Conservation (phyloP, 2,329 filamentous ascomycete species). For the Cladophialophora exuberans region DNA sequence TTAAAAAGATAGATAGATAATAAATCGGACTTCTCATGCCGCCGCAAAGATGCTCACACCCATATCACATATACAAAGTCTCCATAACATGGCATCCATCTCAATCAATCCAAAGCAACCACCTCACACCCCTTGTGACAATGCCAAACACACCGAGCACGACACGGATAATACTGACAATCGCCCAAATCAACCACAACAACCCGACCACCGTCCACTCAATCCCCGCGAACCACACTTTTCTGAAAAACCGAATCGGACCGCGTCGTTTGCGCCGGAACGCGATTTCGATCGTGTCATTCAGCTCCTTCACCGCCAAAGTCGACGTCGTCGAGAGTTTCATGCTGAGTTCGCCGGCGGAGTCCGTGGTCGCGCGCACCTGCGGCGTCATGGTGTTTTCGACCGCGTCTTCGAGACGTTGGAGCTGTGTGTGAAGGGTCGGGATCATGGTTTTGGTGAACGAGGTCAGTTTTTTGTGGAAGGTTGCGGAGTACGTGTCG, state of each 20-base stretch:
- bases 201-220: constrained; percentile 87
- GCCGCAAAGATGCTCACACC: no score
- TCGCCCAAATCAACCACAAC: constrained; percentile 93
- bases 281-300: constrained; percentile 71
- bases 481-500: constrained; percentile 48
- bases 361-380: constrained; percentile 71
- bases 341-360: constrained; percentile 76
- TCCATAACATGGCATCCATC: not conserved
- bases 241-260: constrained; percentile 69
- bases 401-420: constrained; percentile 49
- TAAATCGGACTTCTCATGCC: no score
- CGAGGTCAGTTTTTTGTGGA: constrained; percentile 46
- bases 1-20: no score
- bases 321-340: constrained; percentile 77
- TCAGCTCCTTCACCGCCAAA: constrained; percentile 77
- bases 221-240: constrained; percentile 77
- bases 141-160: constrained; percentile 66
- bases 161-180: constrained; percentile 76
- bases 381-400: constrained; percentile 57
- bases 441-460: constrained; percentile 48
- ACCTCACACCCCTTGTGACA: constrained; percentile 64
- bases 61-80: no score
- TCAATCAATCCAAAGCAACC: constrained; percentile 74
- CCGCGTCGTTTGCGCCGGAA: constrained; percentile 73
- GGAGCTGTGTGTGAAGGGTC: constrained; percentile 49